Evolutionary conservation across 2,329 filamentous ascomycete species (phyloP).

Genomic region (Graphilbum sp.): DNA sequence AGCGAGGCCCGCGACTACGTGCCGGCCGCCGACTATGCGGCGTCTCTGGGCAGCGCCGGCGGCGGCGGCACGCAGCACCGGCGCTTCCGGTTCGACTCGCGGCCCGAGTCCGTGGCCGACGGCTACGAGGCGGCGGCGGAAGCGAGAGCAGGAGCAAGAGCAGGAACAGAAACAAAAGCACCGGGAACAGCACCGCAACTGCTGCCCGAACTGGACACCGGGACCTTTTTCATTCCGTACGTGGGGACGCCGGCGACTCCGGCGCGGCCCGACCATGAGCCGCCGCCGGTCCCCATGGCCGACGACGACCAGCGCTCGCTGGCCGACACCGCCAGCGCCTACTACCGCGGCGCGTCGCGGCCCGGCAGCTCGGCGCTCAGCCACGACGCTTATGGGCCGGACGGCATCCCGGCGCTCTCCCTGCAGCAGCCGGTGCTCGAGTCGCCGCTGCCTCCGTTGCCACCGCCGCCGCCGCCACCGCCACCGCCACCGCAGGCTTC

Average conservation of each 20-base stretch:
- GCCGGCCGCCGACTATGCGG: not conserved
- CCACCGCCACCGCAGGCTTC: constrained; percentile 19
- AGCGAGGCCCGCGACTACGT: constrained; percentile 22
- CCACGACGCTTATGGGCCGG: too few species aligned
- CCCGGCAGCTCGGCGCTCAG: constrained; percentile 21
- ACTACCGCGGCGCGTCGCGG: constrained; percentile 25
- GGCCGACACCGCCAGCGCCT: constrained; percentile 9
- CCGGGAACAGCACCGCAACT: constrained; percentile 19
- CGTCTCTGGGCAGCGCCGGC: not conserved
- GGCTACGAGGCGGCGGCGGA: constrained; percentile 3
- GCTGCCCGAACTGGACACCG: constrained; percentile 34
- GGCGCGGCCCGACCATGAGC: constrained; percentile 29
- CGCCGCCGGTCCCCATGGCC: constrained; percentile 28
- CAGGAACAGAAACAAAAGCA: too few species aligned
- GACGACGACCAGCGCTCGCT: constrained; percentile 11
- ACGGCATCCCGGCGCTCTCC: too few species aligned
- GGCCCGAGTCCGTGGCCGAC: constrained; percentile 11
- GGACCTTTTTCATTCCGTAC: constrained; percentile 33
- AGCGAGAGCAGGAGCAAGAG: constrained; percentile 1
- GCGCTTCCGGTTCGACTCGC: constrained; percentile 10
- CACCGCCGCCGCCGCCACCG: not conserved
- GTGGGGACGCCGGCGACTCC: constrained; percentile 7
- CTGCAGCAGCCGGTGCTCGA: too few species aligned
- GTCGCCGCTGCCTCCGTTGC: not conserved
- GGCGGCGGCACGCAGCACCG: not conserved